Percentiles rank a stretch among this genome's conserved stretches.
Conservation (phyloP, 495 filamentous ascomycete genomes). For the Penicillium steckii region DNA sequence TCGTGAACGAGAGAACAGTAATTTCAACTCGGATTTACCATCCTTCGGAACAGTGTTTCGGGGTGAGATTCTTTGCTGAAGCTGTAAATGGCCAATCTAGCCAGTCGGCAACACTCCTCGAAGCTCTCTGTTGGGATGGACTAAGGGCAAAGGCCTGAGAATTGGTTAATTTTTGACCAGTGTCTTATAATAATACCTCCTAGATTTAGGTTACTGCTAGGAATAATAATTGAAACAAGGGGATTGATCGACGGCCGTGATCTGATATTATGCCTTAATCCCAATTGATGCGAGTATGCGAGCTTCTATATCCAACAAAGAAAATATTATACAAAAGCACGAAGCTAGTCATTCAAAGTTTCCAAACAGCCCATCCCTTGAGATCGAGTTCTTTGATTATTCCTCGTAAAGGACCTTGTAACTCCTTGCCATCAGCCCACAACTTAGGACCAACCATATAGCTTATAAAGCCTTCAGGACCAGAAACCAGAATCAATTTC, state of each 20-base stretch:
- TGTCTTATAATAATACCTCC: background rate
- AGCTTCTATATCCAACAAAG: constrained; percentile 18
- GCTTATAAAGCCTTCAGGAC: constrained; percentile 85
- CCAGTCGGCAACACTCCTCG: constrained; percentile 16
- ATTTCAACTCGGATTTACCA: constrained; percentile 38
- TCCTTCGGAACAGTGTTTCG: constrained; percentile 10
- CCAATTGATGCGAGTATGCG: constrained; percentile 21
- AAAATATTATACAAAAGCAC: constrained; percentile 24
- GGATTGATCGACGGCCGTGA: background rate
- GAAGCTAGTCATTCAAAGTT: constrained; percentile 44
- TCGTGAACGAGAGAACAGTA: constrained; percentile 38
- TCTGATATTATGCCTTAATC: constrained; percentile 26
- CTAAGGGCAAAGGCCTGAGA: constrained; percentile 11
- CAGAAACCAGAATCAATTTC: constrained; percentile 75
- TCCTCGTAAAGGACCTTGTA: constrained; percentile 63
- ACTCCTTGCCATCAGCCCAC: constrained; percentile 68
- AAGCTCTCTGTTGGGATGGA: constrained; percentile 33
- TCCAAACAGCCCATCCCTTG: constrained; percentile 59
- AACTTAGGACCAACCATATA: constrained; percentile 75
- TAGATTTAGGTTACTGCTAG: no score
- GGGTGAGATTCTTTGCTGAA: constrained; percentile 32
- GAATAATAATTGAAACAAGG: background rate
- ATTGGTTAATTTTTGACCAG: background rate
- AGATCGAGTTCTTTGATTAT: constrained; percentile 53
- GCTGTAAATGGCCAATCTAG: background rate